These are phyloP conservation scores for Pseudevernia furfuracea DNA, from an alignment of 495 filamentous ascomycete genomes.

Conservation along the genomic window DNA sequence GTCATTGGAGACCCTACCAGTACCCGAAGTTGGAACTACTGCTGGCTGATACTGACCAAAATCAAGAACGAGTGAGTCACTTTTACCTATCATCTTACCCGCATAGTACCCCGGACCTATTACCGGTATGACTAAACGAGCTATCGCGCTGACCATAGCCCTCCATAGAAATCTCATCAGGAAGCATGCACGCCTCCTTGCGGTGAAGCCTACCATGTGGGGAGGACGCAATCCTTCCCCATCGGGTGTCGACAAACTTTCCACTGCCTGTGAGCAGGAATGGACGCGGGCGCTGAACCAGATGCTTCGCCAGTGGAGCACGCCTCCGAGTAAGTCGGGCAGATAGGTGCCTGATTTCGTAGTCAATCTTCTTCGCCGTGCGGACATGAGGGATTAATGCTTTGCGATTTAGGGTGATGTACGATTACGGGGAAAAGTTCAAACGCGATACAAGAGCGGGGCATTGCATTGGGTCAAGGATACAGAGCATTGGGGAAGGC, in stretches of 20 bases:
- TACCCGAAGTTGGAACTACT: slow-evolving; percentile 68
- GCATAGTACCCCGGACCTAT: not conserved
- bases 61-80: slow-evolving; percentile 56
- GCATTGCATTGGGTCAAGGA: slow-evolving; percentile 8
- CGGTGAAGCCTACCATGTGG: slow-evolving; percentile 66
- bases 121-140: not conserved
- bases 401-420: slow-evolving; percentile 7
- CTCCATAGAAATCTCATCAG: slow-evolving; percentile 39
- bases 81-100: not conserved
- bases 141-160: not conserved
- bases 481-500: not conserved
- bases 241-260: slow-evolving; percentile 50
- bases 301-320: slow-evolving; percentile 64
- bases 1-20: slow-evolving; percentile 59
- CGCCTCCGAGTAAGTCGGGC: slow-evolving; percentile 37
- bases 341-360: slow-evolving; percentile 13
- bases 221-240: slow-evolving; percentile 49
- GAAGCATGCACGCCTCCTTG: slow-evolving; percentile 51
- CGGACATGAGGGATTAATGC: not conserved
- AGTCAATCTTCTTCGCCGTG: not conserved
- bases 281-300: slow-evolving; percentile 59
- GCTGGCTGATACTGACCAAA: slow-evolving; percentile 65
- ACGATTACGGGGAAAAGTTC: slow-evolving; percentile 2
- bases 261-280: slow-evolving; percentile 55
- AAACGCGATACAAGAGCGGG: not conserved